phyloP scores from a whole-genome alignment of 805 yeast species.

The Candida quercuum region DNA sequence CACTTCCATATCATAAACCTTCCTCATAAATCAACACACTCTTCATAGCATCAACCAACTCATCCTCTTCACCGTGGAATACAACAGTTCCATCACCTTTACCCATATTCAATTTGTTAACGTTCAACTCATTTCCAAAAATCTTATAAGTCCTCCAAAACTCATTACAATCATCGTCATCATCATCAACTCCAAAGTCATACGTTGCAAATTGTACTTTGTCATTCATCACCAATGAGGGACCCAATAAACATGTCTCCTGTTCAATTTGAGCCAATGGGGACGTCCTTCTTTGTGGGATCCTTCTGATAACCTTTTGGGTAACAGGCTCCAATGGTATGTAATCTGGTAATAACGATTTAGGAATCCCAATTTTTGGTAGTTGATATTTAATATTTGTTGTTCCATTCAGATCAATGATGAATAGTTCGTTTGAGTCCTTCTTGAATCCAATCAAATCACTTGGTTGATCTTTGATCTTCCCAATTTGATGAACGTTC shows the following conservation, averaged over 20 bases:
- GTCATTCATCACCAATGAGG: slow-evolving; percentile 11
- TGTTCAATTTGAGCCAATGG: slow-evolving; percentile 50
- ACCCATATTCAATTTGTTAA: slow-evolving; percentile 9
- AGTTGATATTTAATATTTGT: slow-evolving; percentile 33
- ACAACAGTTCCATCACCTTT: slow-evolving; percentile 15
- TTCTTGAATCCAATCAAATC: slow-evolving; percentile 1
- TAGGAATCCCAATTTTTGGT: slow-evolving; percentile 28
- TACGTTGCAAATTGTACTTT: slow-evolving; percentile 14
- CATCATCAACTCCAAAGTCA: background rate
- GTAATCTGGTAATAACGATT: slow-evolving; percentile 21
- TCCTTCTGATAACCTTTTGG: slow-evolving; percentile 17
- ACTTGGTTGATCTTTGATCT: background rate
- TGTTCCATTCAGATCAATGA: slow-evolving; percentile 21
- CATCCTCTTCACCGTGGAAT: slow-evolving; percentile 13
- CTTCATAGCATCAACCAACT: slow-evolving; percentile 15
- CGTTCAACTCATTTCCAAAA: slow-evolving; percentile 7
- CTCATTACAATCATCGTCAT: background rate
- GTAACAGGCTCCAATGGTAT: slow-evolving; percentile 12
- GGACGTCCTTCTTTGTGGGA: slow-evolving; percentile 10
- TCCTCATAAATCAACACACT: slow-evolving; percentile 10
- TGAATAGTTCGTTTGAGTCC: slow-evolving; percentile 9
- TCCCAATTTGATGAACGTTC: slow-evolving; percentile 2
- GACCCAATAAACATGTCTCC: slow-evolving; percentile 38
- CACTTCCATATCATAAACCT: too few species aligned
- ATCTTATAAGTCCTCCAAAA: background rate